Evolutionary conservation across 306 rosid species (phyloP), one percentile per base, ranked within the genome.

Genomic region (Macrotyloma uniflorum): DNA sequence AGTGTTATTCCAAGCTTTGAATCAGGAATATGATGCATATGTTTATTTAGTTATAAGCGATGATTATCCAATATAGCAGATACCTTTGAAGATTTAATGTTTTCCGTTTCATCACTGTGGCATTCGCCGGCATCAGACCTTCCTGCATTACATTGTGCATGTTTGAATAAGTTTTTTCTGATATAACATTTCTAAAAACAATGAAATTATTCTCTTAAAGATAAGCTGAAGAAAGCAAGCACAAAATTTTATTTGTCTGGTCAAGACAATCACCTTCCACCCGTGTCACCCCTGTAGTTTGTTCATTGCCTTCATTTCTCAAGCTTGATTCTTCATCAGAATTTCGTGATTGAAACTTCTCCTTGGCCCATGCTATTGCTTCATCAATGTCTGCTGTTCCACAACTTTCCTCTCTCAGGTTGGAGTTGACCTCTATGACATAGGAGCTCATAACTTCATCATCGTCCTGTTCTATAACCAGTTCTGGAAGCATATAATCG

Each of bases 331-430:
- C 89, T 83, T 85, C 88, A 82, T 91, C 89, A 23, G 88, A 83
- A 35, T 67, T 82, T 0, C 70, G 85, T 24, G 90, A 80, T 50
- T 88, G 95, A 67, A 83, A 92, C 88, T 72, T 95, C 82, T 90
- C 94, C 80, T 92, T 92, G 20, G 93, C 97, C 98, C 98, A 95
- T 59, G 98, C 98, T 81, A 95, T 92, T 57, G 97, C 98, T 61
- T 95, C 98, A 68, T 95, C 97, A 38, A 95, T 86, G 61, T 80
- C 87, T 62, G 72, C 82, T 9, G 88, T 79, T 62, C 71, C 97
- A 63, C 87, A 83, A 43, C 88, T 76, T 76, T 85, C 90, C 79
- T 89, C 93, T 83, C 94, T 87, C 8, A 69, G 58, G 67, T 77
- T 83, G 68, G 91, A 86, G 74, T 80, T 90, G 58, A 92, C 63